Base-by-base conservation (phyloP, 805 yeast genomes). In the Candida takata region DNA sequence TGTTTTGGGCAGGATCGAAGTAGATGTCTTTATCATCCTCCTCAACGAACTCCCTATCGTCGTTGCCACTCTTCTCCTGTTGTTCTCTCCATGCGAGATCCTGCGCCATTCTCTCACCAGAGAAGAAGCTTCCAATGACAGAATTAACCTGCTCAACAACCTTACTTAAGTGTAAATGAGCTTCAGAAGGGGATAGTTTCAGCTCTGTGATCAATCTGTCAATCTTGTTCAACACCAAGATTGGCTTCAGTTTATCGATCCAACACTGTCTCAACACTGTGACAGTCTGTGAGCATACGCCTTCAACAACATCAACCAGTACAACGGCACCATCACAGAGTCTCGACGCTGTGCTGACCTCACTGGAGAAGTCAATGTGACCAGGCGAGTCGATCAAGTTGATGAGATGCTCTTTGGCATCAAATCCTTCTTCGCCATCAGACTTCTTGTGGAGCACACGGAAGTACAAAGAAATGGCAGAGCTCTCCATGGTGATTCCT, bases 361-460 rank as follows among this genome's bases (percentile, higher is more conserved):
- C 99, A 10, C 94, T 82, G 1, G 95, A 82, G 57, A 92, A 92
- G 61, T 92, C 99, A 41, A 92, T 86, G 52, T 92, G 99, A n/a
- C 99, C 99, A 0, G 99, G 99, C 0, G 97, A 90, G 60, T 92
- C 99, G 39, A 92, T 90, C 49, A 92, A 70, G 54, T 92, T 92
- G 53, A 92, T 81, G 37, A 92, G 63, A 59, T 84, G 84, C 52
- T 92, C 96, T 28, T 74, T 75, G 27, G 80, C 72, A n/a, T 62
- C 39, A 8, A 24, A 31, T 3, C 34, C 34, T 9, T 65, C 62
- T 3, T 49, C 52, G 6, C 62, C 69, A 27, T 57, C 59, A 30
- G 59, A 63, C 19, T 58, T 60, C 37, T 62, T 63, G 41, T 65
- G 69, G 42, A 79, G 61, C 4, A 86, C 78, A 52, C 81, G 77